Evolutionary conservation across 257 asterid genomes (phyloP).

Genomic region (Cynanchum wilfordii): DNA sequence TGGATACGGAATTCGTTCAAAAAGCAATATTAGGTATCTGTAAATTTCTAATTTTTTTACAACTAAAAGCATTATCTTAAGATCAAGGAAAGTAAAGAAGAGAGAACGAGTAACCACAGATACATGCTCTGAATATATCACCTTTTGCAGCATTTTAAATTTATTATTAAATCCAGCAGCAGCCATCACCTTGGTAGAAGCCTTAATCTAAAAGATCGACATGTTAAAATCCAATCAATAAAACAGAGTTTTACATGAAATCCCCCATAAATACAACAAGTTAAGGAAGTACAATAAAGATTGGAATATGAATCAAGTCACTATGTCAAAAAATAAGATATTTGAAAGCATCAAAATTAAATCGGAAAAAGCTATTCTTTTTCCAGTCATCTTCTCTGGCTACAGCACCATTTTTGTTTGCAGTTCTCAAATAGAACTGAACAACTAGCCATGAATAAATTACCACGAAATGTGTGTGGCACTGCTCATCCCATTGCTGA

Average conservation of each 20-base stretch:
- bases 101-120: not conserved
- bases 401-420: not conserved
- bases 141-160: slow-evolving; percentile 72
- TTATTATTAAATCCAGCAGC: slow-evolving; percentile 32
- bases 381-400: not conserved
- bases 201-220: slow-evolving; percentile 39
- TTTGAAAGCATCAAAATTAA: not conserved
- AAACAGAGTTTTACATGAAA: not conserved
- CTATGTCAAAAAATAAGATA: too few species aligned
- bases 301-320: not conserved
- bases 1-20: not conserved
- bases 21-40: too few species aligned
- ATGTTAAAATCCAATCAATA: not conserved
- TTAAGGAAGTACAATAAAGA: not conserved
- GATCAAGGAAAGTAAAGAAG: not conserved
- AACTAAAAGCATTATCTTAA: not conserved
- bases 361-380: not conserved
- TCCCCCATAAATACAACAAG: too few species aligned
- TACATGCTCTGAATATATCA: slow-evolving; percentile 18
- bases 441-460: not conserved
- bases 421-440: not conserved
- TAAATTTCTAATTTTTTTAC: not conserved
- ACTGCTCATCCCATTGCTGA: not conserved
- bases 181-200: slow-evolving; percentile 21
- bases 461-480: not conserved